These are phyloP conservation scores for Marsdenia floribunda DNA, from an alignment of 257 asterid species.

Conservation along the genomic window DNA sequence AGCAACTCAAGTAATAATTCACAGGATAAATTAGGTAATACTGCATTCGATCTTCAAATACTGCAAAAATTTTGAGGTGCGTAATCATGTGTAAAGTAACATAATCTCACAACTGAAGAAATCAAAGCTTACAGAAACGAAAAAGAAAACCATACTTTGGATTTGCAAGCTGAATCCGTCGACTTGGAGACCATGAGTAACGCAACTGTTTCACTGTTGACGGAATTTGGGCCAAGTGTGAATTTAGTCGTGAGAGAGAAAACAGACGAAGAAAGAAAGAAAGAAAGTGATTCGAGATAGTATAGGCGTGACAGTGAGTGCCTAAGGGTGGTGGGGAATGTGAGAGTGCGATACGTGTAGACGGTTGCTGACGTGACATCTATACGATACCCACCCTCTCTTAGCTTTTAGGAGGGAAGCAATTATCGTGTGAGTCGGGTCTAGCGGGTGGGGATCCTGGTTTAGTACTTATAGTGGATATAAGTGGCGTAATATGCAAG, in stretches of 20 bases:
- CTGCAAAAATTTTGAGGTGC: background rate
- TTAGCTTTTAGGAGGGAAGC: background rate
- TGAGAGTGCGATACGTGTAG: background rate
- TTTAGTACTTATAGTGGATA: background rate
- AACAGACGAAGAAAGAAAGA: background rate
- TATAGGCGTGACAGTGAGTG: background rate
- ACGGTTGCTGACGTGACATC: slow-evolving; percentile 9
- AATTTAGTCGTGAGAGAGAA: background rate
- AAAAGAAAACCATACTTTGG: slow-evolving; percentile 10
- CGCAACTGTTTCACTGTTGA: background rate
- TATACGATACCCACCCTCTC: background rate
- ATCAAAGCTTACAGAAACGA: background rate
- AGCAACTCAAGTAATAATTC: background rate
- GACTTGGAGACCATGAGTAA: slow-evolving; percentile 12
- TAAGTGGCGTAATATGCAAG: background rate
- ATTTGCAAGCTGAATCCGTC: slow-evolving; percentile 6
- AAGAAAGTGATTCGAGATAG: background rate
- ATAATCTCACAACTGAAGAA: background rate
- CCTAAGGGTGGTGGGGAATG: background rate
- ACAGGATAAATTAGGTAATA: background rate
- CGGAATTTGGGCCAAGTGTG: background rate
- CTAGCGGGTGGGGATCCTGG: background rate
- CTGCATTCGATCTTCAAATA: background rate
- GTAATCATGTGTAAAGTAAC: background rate
- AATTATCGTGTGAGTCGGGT: background rate